Evolutionary conservation across 495 filamentous ascomycete genomes (phyloP).

Genomic region (Aspergillus ostianus): DNA sequence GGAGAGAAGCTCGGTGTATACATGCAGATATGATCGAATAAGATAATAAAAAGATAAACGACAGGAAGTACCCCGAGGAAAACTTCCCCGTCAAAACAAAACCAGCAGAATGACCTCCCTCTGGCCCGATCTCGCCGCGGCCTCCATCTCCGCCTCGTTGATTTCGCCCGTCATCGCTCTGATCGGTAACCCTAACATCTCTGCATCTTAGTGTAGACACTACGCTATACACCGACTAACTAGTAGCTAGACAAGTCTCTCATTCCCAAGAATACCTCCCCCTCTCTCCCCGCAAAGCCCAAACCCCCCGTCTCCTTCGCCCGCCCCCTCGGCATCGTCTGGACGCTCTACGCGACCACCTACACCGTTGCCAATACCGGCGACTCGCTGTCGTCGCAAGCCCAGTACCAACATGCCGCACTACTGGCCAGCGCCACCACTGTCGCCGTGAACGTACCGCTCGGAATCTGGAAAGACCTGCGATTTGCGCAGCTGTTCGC

Average conservation of each 20-base stretch:
- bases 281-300: slow-evolving; percentile 12
- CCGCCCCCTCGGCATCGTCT: slow-evolving; percentile 27
- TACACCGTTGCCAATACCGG: slow-evolving; percentile 33
- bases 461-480: slow-evolving; percentile 40
- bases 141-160: slow-evolving; percentile 30
- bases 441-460: slow-evolving; percentile 32
- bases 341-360: slow-evolving; percentile 34
- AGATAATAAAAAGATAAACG: not conserved
- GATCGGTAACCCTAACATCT: slow-evolving; percentile 26
- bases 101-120: not conserved
- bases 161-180: slow-evolving; percentile 33
- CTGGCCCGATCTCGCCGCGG: slow-evolving; percentile 16
- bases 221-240: not conserved
- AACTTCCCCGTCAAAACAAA: not conserved
- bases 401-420: not conserved
- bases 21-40: not conserved
- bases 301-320: slow-evolving; percentile 24
- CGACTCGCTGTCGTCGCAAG: slow-evolving; percentile 19
- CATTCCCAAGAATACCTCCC: slow-evolving; percentile 28
- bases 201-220: not conserved
- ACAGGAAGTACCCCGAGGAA: not conserved
- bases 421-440: slow-evolving; percentile 24
- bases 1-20: not conserved
- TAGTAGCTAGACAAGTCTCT: not conserved
- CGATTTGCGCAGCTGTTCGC: slow-evolving; percentile 35